These are phyloP conservation scores for Metarhizium rileyi DNA, from an alignment of 2,329 filamentous ascomycete species.

Conservation along the genomic window DNA sequence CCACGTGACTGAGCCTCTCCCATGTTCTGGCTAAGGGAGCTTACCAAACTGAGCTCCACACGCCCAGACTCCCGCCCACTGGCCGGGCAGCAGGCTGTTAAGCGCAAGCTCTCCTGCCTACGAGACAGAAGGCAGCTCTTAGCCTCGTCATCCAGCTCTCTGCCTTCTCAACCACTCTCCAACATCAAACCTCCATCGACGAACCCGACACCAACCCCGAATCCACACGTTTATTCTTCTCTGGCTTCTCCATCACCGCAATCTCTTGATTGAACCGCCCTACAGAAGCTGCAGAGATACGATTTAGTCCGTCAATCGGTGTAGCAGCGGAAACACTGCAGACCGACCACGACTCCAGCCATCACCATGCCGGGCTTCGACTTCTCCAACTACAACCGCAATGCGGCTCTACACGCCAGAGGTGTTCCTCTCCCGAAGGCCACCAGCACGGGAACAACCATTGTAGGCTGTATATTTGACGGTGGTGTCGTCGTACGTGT, in stretches of 20 bases:
- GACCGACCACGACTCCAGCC: constrained; percentile 5
- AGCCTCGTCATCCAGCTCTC: constrained; percentile 44
- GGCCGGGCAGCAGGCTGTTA: constrained; percentile 10
- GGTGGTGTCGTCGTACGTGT: constrained; percentile 80
- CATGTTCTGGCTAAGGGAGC: neutral
- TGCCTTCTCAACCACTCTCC: constrained; percentile 6
- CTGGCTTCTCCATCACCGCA: neutral
- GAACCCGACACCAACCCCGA: neutral
- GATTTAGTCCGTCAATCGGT: constrained; percentile 1
- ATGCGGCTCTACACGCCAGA: constrained; percentile 86
- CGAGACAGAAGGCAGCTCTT: constrained; percentile 35
- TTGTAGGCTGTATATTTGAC: constrained; percentile 94
- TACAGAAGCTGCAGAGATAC: neutral
- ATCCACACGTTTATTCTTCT: neutral
- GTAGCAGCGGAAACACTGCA: constrained; percentile 1
- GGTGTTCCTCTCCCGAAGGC: constrained; percentile 94
- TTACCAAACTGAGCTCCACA: constrained; percentile 6
- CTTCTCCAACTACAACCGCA: constrained; percentile 99
- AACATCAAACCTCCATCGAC: constrained; percentile 13
- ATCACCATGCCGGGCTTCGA: constrained; percentile 88
- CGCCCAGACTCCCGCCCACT: constrained; percentile 14
- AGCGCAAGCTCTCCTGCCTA: constrained; percentile 10
- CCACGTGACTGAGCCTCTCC: neutral
- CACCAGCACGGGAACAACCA: constrained; percentile 96
- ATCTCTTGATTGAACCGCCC: neutral